Evolutionary conservation across 2,329 filamentous ascomycete genomes (phyloP).

Genomic region (Beauveria australis): DNA sequence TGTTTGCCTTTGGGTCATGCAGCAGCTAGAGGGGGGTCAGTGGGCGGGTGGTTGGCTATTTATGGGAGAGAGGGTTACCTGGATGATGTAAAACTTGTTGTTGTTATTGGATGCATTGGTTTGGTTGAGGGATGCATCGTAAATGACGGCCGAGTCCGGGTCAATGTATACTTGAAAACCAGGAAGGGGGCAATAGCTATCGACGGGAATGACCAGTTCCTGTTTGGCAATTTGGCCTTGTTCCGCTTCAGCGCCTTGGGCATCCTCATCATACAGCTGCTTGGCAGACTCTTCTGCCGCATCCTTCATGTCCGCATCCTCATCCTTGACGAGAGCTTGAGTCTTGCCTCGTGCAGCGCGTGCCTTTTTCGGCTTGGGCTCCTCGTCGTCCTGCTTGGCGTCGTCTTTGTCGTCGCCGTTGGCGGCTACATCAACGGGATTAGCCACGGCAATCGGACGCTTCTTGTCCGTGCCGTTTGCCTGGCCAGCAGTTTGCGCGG

Average conservation of each 20-base stretch:
- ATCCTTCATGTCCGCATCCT: constrained; percentile 17
- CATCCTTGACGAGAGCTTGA: constrained; percentile 15
- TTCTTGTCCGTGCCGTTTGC: constrained; percentile 19
- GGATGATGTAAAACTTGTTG: constrained; percentile 76
- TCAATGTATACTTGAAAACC: constrained; percentile 57
- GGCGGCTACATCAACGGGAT: constrained; percentile 18
- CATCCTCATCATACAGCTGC: constrained; percentile 23
- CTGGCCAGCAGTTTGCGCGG: constrained; percentile 13
- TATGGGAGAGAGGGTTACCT: constrained; percentile 35
- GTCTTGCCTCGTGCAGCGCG: constrained; percentile 20
- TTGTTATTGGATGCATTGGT: constrained; percentile 64
- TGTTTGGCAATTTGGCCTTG: constrained; percentile 39
- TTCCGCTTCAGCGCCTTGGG: constrained; percentile 26
- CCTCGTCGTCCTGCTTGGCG: constrained; percentile 28
- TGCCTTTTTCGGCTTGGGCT: constrained; percentile 31
- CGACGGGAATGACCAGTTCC: constrained; percentile 40
- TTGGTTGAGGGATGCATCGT: constrained; percentile 72
- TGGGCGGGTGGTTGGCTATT: not conserved
- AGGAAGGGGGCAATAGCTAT: constrained; percentile 32
- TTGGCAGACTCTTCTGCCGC: constrained; percentile 24
- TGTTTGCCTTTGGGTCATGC: constrained; percentile 24
- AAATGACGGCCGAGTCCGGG: constrained; percentile 53
- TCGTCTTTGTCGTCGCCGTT: constrained; percentile 32
- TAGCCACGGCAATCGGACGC: constrained; percentile 17
- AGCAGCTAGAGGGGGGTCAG: constrained; percentile 29